These are phyloP conservation scores for Pestalotiopsis sp. DNA, from an alignment of 2,329 filamentous ascomycete genomes.

Conservation along the genomic window DNA sequence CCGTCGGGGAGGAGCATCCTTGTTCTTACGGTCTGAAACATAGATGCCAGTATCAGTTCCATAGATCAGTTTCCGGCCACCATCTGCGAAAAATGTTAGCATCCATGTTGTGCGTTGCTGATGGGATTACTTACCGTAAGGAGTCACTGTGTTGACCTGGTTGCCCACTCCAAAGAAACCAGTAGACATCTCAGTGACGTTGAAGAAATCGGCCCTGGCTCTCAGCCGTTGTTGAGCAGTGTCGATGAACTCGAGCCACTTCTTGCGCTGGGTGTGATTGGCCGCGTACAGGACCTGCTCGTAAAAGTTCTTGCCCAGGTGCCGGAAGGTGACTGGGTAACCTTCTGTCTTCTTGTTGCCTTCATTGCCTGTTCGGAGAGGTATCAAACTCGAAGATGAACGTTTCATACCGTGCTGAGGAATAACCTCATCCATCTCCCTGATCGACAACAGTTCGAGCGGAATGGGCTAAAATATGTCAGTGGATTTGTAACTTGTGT, in stretches of 20 bases:
- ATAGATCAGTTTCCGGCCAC: slow-evolving; percentile 90
- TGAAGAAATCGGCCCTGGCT: slow-evolving; percentile 90
- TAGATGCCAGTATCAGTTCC: slow-evolving; percentile 95
- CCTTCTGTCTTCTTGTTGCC: slow-evolving; percentile 71
- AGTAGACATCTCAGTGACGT: slow-evolving; percentile 64
- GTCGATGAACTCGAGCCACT: slow-evolving; percentile 97
- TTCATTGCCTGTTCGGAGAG: slow-evolving; percentile 47
- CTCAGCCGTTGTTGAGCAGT: slow-evolving; percentile 85
- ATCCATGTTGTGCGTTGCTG: background rate
- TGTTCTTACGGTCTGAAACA: slow-evolving; percentile 86
- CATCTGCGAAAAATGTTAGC: slow-evolving; percentile 61
- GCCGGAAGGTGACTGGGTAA: slow-evolving; percentile 94
- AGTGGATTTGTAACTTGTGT: background rate
- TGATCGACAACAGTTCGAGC: slow-evolving; percentile 87
- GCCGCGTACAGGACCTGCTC: slow-evolving; percentile 87
- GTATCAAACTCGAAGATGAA: slow-evolving; percentile 82
- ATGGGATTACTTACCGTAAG: slow-evolving; percentile 67
- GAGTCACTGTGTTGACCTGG: slow-evolving; percentile 91
- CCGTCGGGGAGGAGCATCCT: slow-evolving; percentile 77
- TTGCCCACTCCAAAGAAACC: slow-evolving; percentile 69
- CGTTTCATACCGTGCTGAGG: slow-evolving; percentile 82
- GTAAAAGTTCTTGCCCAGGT: slow-evolving; percentile 94
- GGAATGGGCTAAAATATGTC: slow-evolving; percentile 72
- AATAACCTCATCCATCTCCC: slow-evolving; percentile 96
- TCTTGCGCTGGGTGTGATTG: slow-evolving; percentile 84